Evolutionary conservation across 495 filamentous ascomycete species (phyloP).

Genomic region (Staphylotrichum tortipilum): DNA sequence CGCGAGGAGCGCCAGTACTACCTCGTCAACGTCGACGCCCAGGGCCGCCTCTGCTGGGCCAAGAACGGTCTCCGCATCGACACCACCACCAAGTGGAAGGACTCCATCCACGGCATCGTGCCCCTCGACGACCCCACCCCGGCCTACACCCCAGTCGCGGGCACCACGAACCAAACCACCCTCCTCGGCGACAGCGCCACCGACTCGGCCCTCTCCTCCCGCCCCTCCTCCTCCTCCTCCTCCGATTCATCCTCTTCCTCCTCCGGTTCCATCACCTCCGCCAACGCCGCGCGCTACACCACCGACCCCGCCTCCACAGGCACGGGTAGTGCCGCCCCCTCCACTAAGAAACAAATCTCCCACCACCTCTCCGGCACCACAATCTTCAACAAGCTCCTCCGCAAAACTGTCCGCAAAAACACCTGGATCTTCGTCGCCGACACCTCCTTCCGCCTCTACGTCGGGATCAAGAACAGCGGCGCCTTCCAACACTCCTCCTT

Average conservation of each 20-base stretch:
- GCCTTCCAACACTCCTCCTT: constrained; percentile 89
- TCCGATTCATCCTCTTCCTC: background rate
- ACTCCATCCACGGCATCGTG: constrained; percentile 73
- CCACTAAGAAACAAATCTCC: constrained; percentile 46
- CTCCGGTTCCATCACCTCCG: background rate
- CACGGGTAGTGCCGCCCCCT: no score
- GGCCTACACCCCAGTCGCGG: constrained; percentile 25
- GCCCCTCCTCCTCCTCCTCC: constrained; percentile 8
- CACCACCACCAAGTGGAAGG: constrained; percentile 65
- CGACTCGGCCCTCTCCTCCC: background rate
- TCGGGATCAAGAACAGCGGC: constrained; percentile 83
- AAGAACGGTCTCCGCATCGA: constrained; percentile 70
- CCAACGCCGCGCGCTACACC: background rate
- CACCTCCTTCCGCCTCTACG: constrained; percentile 76
- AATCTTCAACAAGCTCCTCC: constrained; percentile 62
- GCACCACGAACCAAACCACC: constrained; percentile 13
- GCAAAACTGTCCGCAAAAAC: constrained; percentile 62
- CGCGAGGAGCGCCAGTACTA: constrained; percentile 66
- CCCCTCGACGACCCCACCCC: constrained; percentile 52
- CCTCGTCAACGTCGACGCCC: constrained; percentile 57
- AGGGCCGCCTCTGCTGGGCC: constrained; percentile 66
- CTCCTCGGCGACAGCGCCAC: constrained; percentile 16
- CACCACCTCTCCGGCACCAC: constrained; percentile 57
- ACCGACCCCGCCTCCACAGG: constrained; percentile 29
- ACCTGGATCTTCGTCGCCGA: constrained; percentile 92